Percentiles rank a stretch among this genome's conserved stretches.
These are phyloP conservation scores for Nicotiana paniculata DNA, from an alignment of 257 asterid species.

Conservation along the genomic window DNA sequence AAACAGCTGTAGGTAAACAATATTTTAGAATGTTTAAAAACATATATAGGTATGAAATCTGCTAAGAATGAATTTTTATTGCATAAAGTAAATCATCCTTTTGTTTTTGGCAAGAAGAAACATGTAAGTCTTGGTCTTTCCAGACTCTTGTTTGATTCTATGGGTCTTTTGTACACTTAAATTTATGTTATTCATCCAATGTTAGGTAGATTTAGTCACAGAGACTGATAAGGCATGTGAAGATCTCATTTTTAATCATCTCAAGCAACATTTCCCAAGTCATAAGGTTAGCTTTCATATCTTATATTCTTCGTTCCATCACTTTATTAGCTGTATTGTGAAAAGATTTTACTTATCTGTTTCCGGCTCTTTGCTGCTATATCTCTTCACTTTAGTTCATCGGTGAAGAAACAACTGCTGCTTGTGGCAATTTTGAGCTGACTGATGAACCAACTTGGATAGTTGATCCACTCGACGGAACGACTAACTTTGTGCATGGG, in stretches of 20 bases:
- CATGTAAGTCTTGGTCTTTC: background rate
- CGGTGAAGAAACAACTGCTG: slow-evolving; percentile 97
- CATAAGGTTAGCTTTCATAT: slow-evolving; percentile 49
- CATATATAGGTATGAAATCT: too few species aligned
- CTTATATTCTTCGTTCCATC: background rate
- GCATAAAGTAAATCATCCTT: background rate
- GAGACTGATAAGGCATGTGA: slow-evolving; percentile 94
- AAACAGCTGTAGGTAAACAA: background rate
- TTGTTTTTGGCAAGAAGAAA: background rate
- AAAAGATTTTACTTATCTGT: background rate
- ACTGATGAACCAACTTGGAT: slow-evolving; percentile 97
- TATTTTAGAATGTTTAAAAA: background rate
- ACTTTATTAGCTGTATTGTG: background rate
- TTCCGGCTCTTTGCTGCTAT: background rate
- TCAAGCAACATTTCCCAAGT: slow-evolving; percentile 54
- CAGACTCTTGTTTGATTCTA: background rate
- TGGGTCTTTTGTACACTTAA: background rate
- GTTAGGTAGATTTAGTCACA: slow-evolving; percentile 91
- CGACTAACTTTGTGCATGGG: slow-evolving; percentile 98
- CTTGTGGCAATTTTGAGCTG: slow-evolving; percentile 58
- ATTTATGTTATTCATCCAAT: background rate
- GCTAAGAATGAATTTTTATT: background rate
- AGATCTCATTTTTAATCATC: slow-evolving; percentile 61
- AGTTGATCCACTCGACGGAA: slow-evolving; percentile 97
- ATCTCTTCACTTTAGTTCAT: slow-evolving; percentile 47